Conservation (phyloP, 2,329 filamentous ascomycete species). For the Penicillium sp. region DNA sequence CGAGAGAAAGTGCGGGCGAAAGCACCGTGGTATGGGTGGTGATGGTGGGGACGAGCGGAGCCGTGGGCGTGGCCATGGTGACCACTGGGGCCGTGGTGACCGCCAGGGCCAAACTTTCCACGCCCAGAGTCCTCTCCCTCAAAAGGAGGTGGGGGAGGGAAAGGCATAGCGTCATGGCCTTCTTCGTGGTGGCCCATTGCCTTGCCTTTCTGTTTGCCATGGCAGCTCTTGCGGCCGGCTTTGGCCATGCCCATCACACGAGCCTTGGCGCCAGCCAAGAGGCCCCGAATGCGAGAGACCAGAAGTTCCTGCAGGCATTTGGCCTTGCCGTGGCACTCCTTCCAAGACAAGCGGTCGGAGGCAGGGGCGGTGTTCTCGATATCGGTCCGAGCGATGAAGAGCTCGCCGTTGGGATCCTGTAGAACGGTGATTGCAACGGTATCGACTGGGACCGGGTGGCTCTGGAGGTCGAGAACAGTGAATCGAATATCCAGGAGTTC, state of each 20-base stretch:
- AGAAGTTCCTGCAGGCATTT: constrained; percentile 42
- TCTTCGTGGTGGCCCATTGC: constrained; percentile 5
- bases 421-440: constrained; percentile 45
- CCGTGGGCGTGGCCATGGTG: constrained; percentile 15
- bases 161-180: constrained; percentile 6
- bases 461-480: constrained; percentile 47
- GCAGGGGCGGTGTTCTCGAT: constrained; percentile 40
- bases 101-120: constrained; percentile 12
- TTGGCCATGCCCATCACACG: constrained; percentile 36
- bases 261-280: constrained; percentile 41
- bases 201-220: constrained; percentile 25
- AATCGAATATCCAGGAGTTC: constrained; percentile 44
- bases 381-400: constrained; percentile 40
- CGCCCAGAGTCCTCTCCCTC: constrained; percentile 7
- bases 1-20: constrained; percentile 43
- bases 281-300: constrained; percentile 39
- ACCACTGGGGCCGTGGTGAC: constrained; percentile 9
- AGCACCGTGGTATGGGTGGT: constrained; percentile 34
- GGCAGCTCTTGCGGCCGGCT: constrained; percentile 33
- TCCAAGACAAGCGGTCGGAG: constrained; percentile 42
- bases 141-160: constrained; percentile 11
- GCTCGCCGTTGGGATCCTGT: constrained; percentile 35
- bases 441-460: constrained; percentile 46
- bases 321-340: constrained; percentile 43
- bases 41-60: constrained; percentile 28